phyloP scores from a whole-genome alignment of 345 rosid species.

The Limnanthes douglasii region DNA sequence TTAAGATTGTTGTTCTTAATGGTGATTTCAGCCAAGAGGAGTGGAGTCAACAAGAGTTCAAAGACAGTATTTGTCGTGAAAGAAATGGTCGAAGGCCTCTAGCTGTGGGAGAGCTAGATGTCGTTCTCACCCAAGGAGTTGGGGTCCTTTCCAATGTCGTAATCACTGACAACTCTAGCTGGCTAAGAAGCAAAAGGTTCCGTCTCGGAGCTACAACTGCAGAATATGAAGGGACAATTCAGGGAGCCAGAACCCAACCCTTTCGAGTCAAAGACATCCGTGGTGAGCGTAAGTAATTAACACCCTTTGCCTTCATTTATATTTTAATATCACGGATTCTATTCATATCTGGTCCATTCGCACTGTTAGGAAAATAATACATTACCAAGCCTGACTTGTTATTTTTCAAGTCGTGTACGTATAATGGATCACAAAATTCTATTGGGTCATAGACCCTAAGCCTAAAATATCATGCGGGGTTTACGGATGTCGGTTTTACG shows the following conservation, averaged over 20 bases:
- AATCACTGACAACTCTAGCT: conserved; percentile 56
- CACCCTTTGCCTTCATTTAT: too few relatives aligned
- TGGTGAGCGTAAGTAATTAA: conserved; percentile 58
- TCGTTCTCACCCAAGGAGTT: conserved; percentile 22
- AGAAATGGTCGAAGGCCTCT: conserved; percentile 53
- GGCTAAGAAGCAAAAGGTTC: conserved; percentile 42
- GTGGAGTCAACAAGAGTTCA: conserved; percentile 26
- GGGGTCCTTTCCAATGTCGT: conserved; percentile 17
- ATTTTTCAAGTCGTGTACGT: too few relatives aligned
- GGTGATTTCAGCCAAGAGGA: conserved; percentile 36
- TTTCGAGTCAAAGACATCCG: conserved; percentile 57
- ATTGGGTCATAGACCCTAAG: too few relatives aligned
- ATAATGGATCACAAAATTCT: too few relatives aligned
- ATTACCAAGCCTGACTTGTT: too few relatives aligned
- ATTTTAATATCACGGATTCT: too few relatives aligned
- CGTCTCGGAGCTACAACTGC: conserved; percentile 31
- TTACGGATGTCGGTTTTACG: too few relatives aligned
- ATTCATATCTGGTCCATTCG: too few relatives aligned
- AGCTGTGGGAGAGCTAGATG: conserved; percentile 28
- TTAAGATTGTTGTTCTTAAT: conserved; percentile 31
- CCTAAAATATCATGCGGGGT: too few relatives aligned
- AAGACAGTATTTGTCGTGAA: conserved; percentile 20
- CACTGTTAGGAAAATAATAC: too few relatives aligned
- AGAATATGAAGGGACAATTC: conserved; percentile 12
- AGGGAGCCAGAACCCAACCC: conserved; percentile 41